Evolutionary conservation across 371 early-diverging fungal genomes (phyloP).

Genomic region (Mucor saturninus): DNA sequence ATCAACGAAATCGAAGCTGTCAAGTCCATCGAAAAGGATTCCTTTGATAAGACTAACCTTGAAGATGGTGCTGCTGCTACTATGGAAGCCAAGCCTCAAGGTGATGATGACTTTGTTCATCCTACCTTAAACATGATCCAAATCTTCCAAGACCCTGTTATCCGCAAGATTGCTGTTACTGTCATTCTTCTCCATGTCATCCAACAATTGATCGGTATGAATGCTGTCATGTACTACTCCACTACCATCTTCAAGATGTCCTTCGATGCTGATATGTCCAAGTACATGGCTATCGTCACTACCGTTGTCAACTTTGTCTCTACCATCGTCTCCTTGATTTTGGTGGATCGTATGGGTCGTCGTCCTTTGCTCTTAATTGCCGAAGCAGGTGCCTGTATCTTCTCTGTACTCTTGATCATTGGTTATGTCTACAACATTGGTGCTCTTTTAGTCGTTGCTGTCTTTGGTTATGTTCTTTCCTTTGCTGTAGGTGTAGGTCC

Average conservation of each 20-base stretch:
- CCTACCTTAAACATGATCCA: slow-evolving; percentile 36
- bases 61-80: slow-evolving; percentile 16
- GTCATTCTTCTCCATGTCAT: slow-evolving; percentile 49
- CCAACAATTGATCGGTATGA: slow-evolving; percentile 89
- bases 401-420: slow-evolving; percentile 61
- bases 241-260: slow-evolving; percentile 64
- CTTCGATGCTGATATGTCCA: slow-evolving; percentile 53
- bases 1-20: slow-evolving; percentile 95
- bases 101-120: neutral
- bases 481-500: slow-evolving; percentile 88
- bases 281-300: slow-evolving; percentile 58
- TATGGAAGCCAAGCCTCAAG: neutral
- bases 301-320: slow-evolving; percentile 70
- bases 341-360: slow-evolving; percentile 74
- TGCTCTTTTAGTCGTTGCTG: slow-evolving; percentile 61
- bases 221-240: slow-evolving; percentile 83
- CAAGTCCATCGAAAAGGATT: slow-evolving; percentile 2
- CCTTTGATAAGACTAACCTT: slow-evolving; percentile 8
- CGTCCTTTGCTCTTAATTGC: slow-evolving; percentile 62
- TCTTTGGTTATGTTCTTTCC: slow-evolving; percentile 77
- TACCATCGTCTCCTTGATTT: slow-evolving; percentile 53
- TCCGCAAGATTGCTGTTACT: slow-evolving; percentile 61
- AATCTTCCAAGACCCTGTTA: slow-evolving; percentile 49
- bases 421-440: slow-evolving; percentile 53
- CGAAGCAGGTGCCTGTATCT: slow-evolving; percentile 58